phyloP scores from a whole-genome alignment of 2,329 filamentous ascomycete genomes.

The Tolypocladium tundrense region DNA sequence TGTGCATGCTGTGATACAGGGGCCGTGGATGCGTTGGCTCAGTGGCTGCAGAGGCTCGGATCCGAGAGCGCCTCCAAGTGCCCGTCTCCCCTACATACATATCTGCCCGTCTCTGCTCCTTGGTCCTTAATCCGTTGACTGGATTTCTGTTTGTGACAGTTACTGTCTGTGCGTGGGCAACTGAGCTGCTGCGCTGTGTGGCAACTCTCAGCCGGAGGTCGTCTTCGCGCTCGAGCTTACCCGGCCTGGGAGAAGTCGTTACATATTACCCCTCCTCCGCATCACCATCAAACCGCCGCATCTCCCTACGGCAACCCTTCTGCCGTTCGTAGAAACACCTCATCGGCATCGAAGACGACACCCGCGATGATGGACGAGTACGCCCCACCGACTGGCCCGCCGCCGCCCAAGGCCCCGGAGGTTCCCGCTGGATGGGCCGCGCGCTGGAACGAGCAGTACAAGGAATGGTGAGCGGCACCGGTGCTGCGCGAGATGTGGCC shows the following conservation, averaged over 20 bases:
- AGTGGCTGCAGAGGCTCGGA: neutral
- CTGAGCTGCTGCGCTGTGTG: neutral
- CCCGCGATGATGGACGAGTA: constrained; percentile 39
- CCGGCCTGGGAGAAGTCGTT: neutral
- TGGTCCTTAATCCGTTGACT: neutral
- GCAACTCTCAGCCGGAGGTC: neutral
- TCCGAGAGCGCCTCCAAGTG: neutral
- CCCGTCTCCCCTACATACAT: neutral
- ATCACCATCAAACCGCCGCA: neutral
- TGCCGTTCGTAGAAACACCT: neutral
- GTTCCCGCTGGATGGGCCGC: constrained; percentile 63
- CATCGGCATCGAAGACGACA: neutral
- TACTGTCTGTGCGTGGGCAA: neutral
- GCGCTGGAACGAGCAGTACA: constrained; percentile 79
- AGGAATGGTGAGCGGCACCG: constrained; percentile 52
- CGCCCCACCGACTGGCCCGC: constrained; percentile 41
- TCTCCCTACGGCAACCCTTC: neutral
- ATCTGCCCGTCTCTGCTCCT: too few species aligned
- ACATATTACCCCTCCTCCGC: neutral
- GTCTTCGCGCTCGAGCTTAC: neutral
- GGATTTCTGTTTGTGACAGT: neutral
- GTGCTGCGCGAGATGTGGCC: neutral
- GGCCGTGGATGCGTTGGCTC: neutral
- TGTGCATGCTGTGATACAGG: neutral
- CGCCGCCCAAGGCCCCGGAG: constrained; percentile 54